Conservation (phyloP, 2,329 filamentous ascomycete species). For the Fusarium citri region DNA sequence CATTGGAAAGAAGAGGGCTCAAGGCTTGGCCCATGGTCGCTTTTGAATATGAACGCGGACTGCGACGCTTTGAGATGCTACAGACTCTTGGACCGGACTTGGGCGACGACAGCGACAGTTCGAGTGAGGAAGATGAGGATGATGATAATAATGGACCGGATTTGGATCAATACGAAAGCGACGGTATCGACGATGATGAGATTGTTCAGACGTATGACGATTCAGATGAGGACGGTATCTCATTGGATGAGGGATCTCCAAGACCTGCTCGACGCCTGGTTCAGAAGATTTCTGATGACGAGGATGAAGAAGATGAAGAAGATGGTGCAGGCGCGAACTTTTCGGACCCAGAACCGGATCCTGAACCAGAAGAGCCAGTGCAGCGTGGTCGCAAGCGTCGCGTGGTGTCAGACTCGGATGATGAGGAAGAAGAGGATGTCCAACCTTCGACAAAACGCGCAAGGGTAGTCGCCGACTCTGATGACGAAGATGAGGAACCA, state of each 20-base stretch:
- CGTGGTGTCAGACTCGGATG: constrained; percentile 49
- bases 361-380: constrained; percentile 24
- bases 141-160: constrained; percentile 30
- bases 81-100: constrained; percentile 6
- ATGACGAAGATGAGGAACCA: constrained; percentile 39
- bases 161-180: constrained; percentile 53
- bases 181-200: constrained; percentile 53
- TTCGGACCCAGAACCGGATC: constrained; percentile 48
- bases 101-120: constrained; percentile 28
- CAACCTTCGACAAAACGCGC: constrained; percentile 42
- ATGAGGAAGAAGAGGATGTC: constrained; percentile 41
- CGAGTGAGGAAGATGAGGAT: constrained; percentile 23
- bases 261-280: neutral
- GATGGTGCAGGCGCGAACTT: constrained; percentile 39
- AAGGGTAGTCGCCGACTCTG: constrained; percentile 40
- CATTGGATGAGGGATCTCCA: constrained; percentile 16
- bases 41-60: constrained; percentile 42
- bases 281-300: constrained; percentile 23
- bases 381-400: constrained; percentile 46
- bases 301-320: constrained; percentile 26
- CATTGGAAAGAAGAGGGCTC: constrained; percentile 27
- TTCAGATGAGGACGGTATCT: constrained; percentile 47
- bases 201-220: constrained; percentile 43
- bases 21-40: constrained; percentile 48
- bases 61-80: constrained; percentile 36